Base-by-base conservation (phyloP, 2,329 filamentous ascomycete species). In the Exserohilum rostratum region DNA sequence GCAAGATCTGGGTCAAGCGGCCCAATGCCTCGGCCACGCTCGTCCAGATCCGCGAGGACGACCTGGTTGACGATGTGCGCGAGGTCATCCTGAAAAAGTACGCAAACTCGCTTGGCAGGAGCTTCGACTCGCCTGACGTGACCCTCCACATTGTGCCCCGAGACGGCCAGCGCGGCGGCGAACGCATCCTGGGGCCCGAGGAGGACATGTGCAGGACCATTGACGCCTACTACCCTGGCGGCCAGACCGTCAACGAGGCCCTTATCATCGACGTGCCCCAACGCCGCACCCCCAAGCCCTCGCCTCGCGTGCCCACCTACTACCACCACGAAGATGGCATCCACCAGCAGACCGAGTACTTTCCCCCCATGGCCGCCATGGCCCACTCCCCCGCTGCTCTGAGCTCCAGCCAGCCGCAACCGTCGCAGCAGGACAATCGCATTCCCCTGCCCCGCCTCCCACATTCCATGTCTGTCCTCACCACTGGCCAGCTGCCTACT, bases 1-100 rank as follows among this genome's bases (percentile, higher is more conserved):
- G 91, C 73, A 97, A 96, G 82, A 87, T 98, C 67, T 99, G 95
- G 95, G 93, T 98, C 72, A 95, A 90, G 80, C 85, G 93, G 68
- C 90, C 90, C 17, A 85, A 88, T 61, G 90, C 88, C 55, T 97
- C 93, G 52, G 87, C 93, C 34, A 99, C 95, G 12, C 82, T 95
- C 68, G 89, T 99, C 50, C 87, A 89, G 57, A 90, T 96, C 67
- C 83, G 86, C 65, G 90, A 96, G 68, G 91, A 96, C 67, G 92
- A 96, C 70, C 79, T 98, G 66, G 93, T 98, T 53, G 95, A 99
- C 75, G 93, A 97, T 76, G 88, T 96, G 58, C 89, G 93, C 66
- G 95, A 97, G 65, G 86, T 91, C 81, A 95, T 98, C 53, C 80
- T 98, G 65, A 87, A 86, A 69, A 98, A 98, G 79, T 99, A 98